Evolutionary conservation across 2,329 filamentous ascomycete species (phyloP), one percentile per base, ranked within the genome.

Genomic region (Diaporthe helianthi): DNA sequence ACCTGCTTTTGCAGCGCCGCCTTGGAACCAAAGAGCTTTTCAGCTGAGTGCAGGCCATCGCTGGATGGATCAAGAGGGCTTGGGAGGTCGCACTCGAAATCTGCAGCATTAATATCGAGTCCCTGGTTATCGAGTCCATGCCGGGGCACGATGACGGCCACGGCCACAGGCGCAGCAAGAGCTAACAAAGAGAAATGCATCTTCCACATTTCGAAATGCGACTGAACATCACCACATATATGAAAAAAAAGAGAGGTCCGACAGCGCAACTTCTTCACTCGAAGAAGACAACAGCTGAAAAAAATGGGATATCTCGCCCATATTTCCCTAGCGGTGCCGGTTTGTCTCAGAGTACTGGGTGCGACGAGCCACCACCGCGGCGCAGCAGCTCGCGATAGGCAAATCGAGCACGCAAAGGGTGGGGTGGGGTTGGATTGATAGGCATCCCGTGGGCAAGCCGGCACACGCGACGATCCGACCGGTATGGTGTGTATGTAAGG

Each of bases 1-100:
- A 87, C 80, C 73, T 85, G 84, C 47, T 74, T 81, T 2, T 74
- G 69, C 6, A 82, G 70, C 1, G 80, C 80, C 9, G 76, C 75
- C 13, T 76, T 65, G 49, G 71, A 72, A 22, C 58, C 46, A 33
- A 72, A 72, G 44, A 72, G 69, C 58, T 68, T 58, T 6, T 47
- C n/a, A 31, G 69, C 65, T 9, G 71, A 72, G 9, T 63, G 53
- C 29, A 72, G 61, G n/a, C 71, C 69, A 47, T 72, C 71, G 29
- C 29, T 26, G 9, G 69, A 72, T n/a, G 69, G 71, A 12, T 70
- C 71, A 33, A 72, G 38, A 41, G 61, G 13, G n/a, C 53, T 54
- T 7, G 71, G 60, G 9, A 72, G 66, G 44, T 72, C 71, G 41
- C 71, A 72, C 15, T 64, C 36, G 61, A 72, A 72, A 44, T 69